Base-by-base conservation (phyloP, 768 basidiomycete species). In the Boletus rex-veris region DNA sequence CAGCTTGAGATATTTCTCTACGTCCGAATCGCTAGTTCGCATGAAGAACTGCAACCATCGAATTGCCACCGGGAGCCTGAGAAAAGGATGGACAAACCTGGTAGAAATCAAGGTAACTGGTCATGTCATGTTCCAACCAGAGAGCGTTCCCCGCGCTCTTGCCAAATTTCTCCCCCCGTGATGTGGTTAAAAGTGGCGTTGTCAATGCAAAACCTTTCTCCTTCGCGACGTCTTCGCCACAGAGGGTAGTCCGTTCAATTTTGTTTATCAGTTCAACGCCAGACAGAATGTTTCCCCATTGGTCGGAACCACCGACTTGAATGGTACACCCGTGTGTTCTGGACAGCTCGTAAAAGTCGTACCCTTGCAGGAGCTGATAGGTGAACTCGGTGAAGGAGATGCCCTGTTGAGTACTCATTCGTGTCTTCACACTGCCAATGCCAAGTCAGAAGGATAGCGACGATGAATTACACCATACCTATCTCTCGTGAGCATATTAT, bases 311-410 rank as follows among this genome's bases (percentile, higher is more conserved):
- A 45, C 97, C 97, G 39, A 98, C 74, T 71, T 99, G 97, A 40
- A 97, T 81, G 14, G 81, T 80, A 70, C 96, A 98, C 5, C 76
- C 77, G 48, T 80, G 75, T 19, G 78, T 68, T 58, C 77, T 76
- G 67, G 88, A 74, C 9, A 99, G 78, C 61, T 85, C 76, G 59
- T 87, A 81, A 72, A 97, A 99, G 72, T 99, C 97, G 72, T 94
- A 91, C 11, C 93, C 97, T 73, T 99, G 97, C 26, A 99, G 79
- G 21, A 99, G 83, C 65, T 99, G 97, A 69, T 99, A 99, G 4
- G 91, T 85, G 73, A 99, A 98, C 68, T 99, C 97, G 18, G 95
- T 93, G 74, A 96, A 99, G n/a, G 95, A 97, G 56, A 98, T 86
- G 42, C 96, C 96, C 61, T 85, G 82, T 57, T 87, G 84, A 0